Conservation (phyloP, 2,329 filamentous ascomycete genomes). For the Ceratocystis cacaofunesta region DNA sequence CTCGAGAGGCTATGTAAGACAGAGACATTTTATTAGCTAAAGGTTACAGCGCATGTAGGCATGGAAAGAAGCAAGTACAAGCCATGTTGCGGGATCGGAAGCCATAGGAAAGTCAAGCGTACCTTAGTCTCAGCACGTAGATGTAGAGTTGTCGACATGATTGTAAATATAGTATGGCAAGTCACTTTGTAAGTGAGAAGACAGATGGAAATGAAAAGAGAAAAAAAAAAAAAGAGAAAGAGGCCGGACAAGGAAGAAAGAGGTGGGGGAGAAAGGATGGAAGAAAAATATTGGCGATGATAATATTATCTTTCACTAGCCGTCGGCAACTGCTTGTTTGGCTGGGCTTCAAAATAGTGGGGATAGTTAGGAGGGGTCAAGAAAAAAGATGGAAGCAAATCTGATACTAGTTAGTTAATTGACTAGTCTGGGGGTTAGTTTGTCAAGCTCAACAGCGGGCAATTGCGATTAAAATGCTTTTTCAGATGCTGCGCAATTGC, state of each 20-base stretch:
- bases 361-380: too few species aligned
- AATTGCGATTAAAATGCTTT: background rate
- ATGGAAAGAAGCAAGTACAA: background rate
- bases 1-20: constrained; percentile 30
- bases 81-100: background rate
- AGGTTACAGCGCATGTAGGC: background rate
- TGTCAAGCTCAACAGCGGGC: background rate
- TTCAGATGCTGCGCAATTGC: background rate
- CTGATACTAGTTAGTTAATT: too few species aligned
- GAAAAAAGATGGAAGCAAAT: background rate
- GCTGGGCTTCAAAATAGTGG: too few species aligned
- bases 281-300: too few species aligned
- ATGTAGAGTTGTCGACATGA: constrained; percentile 26
- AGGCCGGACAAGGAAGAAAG: background rate
- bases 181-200: background rate
- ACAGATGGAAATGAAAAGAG: background rate
- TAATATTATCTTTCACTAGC: too few species aligned
- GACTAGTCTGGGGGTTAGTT: too few species aligned
- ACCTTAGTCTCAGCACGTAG: constrained; percentile 39
- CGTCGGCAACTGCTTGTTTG: too few species aligned
- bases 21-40: background rate
- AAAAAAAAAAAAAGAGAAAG: background rate
- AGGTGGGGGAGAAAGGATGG: background rate
- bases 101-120: background rate
- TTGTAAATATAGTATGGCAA: background rate